phyloP scores from a whole-genome alignment of 176 grass and related monocot species.

The Musa schizocarpa region DNA sequence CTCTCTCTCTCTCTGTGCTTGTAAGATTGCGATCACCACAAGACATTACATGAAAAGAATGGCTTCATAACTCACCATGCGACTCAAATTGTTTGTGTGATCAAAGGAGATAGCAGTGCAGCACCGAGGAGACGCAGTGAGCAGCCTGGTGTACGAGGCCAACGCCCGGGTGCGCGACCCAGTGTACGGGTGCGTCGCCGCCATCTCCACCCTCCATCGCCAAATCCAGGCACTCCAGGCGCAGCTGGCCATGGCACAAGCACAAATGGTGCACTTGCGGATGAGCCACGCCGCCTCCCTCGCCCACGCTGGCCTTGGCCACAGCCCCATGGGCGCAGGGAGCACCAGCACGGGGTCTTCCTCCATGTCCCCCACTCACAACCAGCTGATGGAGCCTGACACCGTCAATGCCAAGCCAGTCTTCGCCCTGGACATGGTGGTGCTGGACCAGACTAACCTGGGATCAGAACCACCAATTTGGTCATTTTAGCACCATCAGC shows the following conservation, averaged over 20 bases:
- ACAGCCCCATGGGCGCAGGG: neutral
- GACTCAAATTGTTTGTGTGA: neutral
- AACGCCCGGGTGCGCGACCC: constrained; percentile 85
- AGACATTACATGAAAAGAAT: neutral
- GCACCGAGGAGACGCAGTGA: constrained; percentile 86
- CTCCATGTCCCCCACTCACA: constrained; percentile 37
- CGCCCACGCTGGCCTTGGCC: constrained; percentile 29
- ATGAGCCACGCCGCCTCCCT: constrained; percentile 53
- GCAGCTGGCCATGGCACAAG: constrained; percentile 80
- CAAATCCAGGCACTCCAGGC: constrained; percentile 80
- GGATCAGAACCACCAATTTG: neutral
- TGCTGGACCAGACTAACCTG: neutral
- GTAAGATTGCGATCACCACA: neutral
- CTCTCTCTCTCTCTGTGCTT: constrained; percentile 1
- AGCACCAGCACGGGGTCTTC: constrained; percentile 34
- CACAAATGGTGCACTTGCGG: constrained; percentile 58
- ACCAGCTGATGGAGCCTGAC: neutral
- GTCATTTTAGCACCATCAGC: neutral
- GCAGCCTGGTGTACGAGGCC: constrained; percentile 93
- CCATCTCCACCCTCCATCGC: constrained; percentile 80
- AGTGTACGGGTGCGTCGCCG: constrained; percentile 80
- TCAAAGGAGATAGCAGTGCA: constrained; percentile 66
- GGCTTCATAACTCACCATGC: no score
- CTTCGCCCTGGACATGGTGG: neutral
- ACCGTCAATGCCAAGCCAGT: neutral